Evolutionary conservation across 805 yeast genomes (phyloP), one percentile per base, ranked within the genome.

Genomic region (Yamadazyma scolyti): DNA sequence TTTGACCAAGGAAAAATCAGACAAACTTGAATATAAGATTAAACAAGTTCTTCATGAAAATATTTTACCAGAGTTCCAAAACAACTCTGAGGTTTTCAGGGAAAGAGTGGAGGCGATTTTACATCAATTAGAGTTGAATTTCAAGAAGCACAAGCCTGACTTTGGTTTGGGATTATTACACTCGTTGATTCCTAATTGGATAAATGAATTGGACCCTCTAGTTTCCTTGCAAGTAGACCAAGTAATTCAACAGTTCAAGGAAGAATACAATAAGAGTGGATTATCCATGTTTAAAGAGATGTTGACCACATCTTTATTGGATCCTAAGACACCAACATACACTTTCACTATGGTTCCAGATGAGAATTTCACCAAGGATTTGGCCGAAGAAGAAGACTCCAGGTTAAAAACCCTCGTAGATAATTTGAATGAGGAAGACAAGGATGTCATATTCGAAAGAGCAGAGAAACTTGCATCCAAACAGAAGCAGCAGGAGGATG

Each of bases 121-220:
- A 22, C 94, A 88, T 55, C 97, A 89, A 53, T 59, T 88, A 20
- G 98, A 93, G 54, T 60, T 93, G 18, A 59, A 77, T 20, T 80
- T 86, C 52, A 86, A 86, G 46, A 89, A 87, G 44, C 94, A 88
- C 41, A 88, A 82, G 44, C 80, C 97, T 0, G 84, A 85, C 38
- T 93, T 87, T 62, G 98, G 98, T 8, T 62, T 93, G 65, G 78
- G 78, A 21, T 53, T 90, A 27, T 64, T 90, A 20, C 77, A 77
- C 50, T 71, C 86, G 1, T 41, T 93, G 6, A 73, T 85, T n/a
- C 85, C 95, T 6, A 78, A 86, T 7, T 88, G 96, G 85, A 79
- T 83, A 30, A 87, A 87, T 52, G 76, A 75, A 14, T 72, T 75
- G n/a, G 85, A 86, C 55, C 94, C 95, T 2, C 64, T 90, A 43